Base-by-base conservation (phyloP, 257 asterid genomes). In the Thymus quinquecostatus region DNA sequence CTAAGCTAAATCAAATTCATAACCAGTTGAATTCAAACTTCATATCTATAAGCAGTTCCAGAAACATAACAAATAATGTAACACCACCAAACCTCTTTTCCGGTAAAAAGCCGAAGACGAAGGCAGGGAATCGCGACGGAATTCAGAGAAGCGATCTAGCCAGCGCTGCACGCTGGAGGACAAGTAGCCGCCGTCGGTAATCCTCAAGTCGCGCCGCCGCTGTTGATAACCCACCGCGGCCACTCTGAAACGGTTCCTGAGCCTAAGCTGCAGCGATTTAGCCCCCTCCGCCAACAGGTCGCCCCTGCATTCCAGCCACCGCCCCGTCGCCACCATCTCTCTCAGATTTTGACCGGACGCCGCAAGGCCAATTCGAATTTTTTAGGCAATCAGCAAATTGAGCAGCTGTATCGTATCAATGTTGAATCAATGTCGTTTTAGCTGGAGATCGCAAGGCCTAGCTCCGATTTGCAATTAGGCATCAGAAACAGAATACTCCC, bases 281-380 rank as follows among this genome's bases (percentile, higher is more conserved):
- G 95, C 98, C 55, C 97, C 89, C 64, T 93, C 96, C 71, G 83
- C 83, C 75, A 89, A 78, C 41, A 91, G 76, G 79, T 91, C 98
- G 69, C 83, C 87, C 57, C 85, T 82, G 38, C 87, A 84, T 70
- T 88, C 96, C 29, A 81, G 72, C 97, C 89, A 90, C 48, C 95
- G 87, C 66, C 80, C 87, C 71, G 84, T 86, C 68, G 83, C 81
- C 67, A 77, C 92, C 96, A 88, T 84, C 67, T 48, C 41, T 49
- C 21, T 21, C 21, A 21, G 21, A 21, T 21, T 21, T 21, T 21
- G 21, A 21, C 21, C 21, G 21, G 21, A 21, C 21, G 21, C 21
- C 21, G 21, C 21, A 21, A 21, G 21, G 21, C 21, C 40, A 74
- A 68, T 13, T 57, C 27, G 21, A 48, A 44, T 1, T 4, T 4